Evolutionary conservation across 148 eudicot genomes (phyloP).

Genomic region (Rhododendron williamsianum): DNA sequence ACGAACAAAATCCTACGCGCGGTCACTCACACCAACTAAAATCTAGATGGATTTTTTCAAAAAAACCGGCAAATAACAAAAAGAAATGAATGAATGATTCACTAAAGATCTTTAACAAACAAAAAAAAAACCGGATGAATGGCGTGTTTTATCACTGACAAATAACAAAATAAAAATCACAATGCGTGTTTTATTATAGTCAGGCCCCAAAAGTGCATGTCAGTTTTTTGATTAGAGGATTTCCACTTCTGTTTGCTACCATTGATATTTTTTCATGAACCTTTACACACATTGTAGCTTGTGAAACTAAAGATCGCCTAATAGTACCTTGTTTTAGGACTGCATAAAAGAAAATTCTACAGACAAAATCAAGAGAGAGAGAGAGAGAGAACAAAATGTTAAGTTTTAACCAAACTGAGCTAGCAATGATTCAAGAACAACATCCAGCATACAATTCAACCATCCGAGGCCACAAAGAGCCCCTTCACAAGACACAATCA

Average conservation of each 20-base stretch:
- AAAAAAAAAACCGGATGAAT: too few relatives aligned
- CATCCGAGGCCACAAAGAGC: not conserved
- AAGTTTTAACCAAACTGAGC: not conserved
- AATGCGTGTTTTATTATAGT: not conserved
- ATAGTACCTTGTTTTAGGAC: not conserved
- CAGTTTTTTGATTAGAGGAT: not conserved
- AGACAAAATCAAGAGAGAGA: not conserved
- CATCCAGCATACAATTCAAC: conserved; percentile 8
- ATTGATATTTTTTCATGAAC: not conserved
- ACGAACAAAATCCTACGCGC: too few relatives aligned
- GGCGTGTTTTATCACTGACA: too few relatives aligned
- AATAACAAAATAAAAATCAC: too few relatives aligned
- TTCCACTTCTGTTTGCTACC: not conserved
- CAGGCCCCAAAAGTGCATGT: not conserved
- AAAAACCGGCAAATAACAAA: too few relatives aligned
- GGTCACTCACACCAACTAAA: too few relatives aligned
- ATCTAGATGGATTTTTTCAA: too few relatives aligned
- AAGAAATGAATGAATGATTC: too few relatives aligned
- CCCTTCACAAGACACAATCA: not conserved
- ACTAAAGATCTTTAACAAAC: too few relatives aligned
- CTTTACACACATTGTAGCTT: not conserved
- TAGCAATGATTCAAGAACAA: conserved; percentile 2
- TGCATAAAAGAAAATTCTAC: not conserved
- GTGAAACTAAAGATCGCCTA: not conserved
- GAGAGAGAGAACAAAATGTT: not conserved